phyloP scores from a whole-genome alignment of 371 early-diverging fungal genomes.

The Mortierella sp. region DNA sequence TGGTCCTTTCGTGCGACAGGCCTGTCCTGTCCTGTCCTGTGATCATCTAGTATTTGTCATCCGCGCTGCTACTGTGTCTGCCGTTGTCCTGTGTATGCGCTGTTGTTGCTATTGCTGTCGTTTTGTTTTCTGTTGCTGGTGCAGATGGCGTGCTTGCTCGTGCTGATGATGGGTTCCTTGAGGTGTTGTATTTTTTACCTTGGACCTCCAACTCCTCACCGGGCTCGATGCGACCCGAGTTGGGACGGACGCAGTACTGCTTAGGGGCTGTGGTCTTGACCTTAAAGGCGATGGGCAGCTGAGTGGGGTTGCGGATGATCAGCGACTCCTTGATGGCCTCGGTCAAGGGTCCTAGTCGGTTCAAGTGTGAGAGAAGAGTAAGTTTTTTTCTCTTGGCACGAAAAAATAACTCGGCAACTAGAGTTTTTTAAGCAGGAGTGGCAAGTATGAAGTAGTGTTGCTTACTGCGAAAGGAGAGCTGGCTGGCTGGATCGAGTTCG shows the following conservation, averaged over 20 bases:
- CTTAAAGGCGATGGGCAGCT: slow-evolving; percentile 87
- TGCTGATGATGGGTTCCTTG: not conserved
- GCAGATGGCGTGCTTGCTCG: slow-evolving; percentile 6
- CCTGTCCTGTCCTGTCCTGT: not conserved
- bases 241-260: slow-evolving; percentile 96
- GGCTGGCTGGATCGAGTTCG: slow-evolving; percentile 66
- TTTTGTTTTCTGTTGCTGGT: not conserved
- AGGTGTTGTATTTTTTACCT: slow-evolving; percentile 55
- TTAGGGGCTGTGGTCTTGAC: slow-evolving; percentile 98
- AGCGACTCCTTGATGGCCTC: slow-evolving; percentile 71
- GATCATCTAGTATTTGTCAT: slow-evolving; percentile 11
- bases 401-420: not conserved
- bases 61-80: not conserved
- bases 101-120: not conserved
- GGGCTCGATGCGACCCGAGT: slow-evolving; percentile 88
- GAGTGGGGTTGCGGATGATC: slow-evolving; percentile 74
- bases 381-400: not conserved
- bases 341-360: slow-evolving; percentile 79
- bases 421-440: not conserved
- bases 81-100: not conserved
- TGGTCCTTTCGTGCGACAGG: not conserved
- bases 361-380: not conserved
- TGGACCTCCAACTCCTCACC: slow-evolving; percentile 79
- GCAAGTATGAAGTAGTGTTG: not conserved
- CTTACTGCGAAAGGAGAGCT: slow-evolving; percentile 73